Conservation (phyloP, 345 rosid species). For the Brassica cretica region DNA sequence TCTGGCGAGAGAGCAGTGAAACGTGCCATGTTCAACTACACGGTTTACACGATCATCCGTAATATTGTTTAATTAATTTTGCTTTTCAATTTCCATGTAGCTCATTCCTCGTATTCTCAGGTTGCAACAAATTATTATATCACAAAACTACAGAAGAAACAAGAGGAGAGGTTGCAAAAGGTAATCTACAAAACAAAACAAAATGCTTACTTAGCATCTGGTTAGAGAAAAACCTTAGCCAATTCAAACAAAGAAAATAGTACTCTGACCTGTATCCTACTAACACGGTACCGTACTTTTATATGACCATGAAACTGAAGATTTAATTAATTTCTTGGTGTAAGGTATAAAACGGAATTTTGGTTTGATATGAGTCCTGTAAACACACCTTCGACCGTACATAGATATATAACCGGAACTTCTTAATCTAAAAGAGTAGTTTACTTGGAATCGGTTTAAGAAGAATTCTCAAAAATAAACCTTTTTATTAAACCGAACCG, state of each 20-base stretch:
- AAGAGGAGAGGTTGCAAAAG: constrained; percentile 66
- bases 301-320: neutral
- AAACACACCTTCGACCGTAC: neutral
- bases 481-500: neutral
- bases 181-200: constrained; percentile 28
- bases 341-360: neutral
- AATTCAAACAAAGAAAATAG: neutral
- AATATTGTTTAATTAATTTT: neutral
- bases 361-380: neutral
- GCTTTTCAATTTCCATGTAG: neutral
- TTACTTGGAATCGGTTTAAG: neutral
- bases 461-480: neutral
- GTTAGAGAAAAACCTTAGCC: neutral
- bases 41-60: constrained; percentile 40
- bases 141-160: constrained; percentile 55
- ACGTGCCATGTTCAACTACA: constrained; percentile 86
- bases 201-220: neutral
- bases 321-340: neutral
- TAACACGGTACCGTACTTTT: neutral
- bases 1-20: constrained; percentile 75
- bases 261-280: neutral
- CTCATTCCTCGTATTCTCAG: constrained; percentile 40
- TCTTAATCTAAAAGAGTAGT: neutral
- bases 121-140: constrained; percentile 72
- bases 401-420: neutral